A percentile compares a stretch with the other conserved stretches of the same genome.
Evolutionary conservation across 1,139 yeast species (phyloP).

Genomic region (Yamadazyma membranifaciens): DNA sequence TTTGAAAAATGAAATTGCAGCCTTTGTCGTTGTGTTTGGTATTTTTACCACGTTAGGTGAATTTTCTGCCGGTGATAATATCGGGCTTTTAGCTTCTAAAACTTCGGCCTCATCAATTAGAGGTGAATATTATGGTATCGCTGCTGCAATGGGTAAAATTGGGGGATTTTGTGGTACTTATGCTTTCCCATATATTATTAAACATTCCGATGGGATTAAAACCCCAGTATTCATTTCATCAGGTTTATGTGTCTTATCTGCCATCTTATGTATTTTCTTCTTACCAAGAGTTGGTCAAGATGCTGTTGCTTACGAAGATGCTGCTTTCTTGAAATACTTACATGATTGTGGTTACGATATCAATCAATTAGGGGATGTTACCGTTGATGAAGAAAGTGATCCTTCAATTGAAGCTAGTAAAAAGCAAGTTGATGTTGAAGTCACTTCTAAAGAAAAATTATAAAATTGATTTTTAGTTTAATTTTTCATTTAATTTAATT

Average conservation of each 20-base stretch:
- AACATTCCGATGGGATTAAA: slow-evolving; percentile 50
- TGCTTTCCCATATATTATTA: slow-evolving; percentile 74
- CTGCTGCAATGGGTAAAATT: slow-evolving; percentile 87
- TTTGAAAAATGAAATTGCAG: slow-evolving; percentile 64
- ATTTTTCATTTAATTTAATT: neutral
- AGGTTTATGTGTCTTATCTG: slow-evolving; percentile 71
- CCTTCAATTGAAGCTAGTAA: slow-evolving; percentile 7
- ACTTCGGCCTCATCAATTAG: slow-evolving; percentile 84
- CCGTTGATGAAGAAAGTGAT: slow-evolving; percentile 13
- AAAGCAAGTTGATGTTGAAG: slow-evolving; percentile 9
- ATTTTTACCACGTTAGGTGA: slow-evolving; percentile 85
- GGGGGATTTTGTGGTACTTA: slow-evolving; percentile 93
- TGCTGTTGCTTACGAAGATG: slow-evolving; percentile 77
- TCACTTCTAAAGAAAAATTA: slow-evolving; percentile 5
- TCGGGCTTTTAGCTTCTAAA: slow-evolving; percentile 84
- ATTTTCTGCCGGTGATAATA: slow-evolving; percentile 92
- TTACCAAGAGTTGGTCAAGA: slow-evolving; percentile 83
- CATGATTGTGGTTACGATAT: slow-evolving; percentile 57
- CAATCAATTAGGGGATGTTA: slow-evolving; percentile 42
- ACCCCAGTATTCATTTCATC: slow-evolving; percentile 85
- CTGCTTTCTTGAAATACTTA: slow-evolving; percentile 64
- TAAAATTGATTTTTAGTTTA: slow-evolving; percentile 1
- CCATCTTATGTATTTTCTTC: slow-evolving; percentile 63
- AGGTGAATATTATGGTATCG: slow-evolving; percentile 88
- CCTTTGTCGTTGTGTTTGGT: slow-evolving; percentile 83